Percentiles rank a stretch among this genome's conserved stretches.
phyloP scores from a whole-genome alignment of 305 asterid species.

The Fraxinus latifolia region DNA sequence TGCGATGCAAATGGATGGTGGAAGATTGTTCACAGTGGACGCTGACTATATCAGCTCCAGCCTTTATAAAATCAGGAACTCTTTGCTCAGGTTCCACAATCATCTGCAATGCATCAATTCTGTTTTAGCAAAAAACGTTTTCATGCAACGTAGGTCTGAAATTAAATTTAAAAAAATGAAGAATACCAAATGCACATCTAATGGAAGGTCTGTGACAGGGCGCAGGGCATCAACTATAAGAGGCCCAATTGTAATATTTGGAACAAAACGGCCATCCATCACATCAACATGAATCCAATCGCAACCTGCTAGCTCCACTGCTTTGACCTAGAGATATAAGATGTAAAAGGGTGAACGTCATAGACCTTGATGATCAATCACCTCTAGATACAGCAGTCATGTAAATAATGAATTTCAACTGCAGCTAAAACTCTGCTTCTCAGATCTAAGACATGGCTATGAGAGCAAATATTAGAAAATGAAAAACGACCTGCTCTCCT shows the following conservation, averaged over 20 bases:
- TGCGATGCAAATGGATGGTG: conserved; percentile 96
- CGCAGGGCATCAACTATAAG: conserved; percentile 88
- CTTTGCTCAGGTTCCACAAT: conserved; percentile 98
- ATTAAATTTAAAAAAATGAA: conserved; percentile 10
- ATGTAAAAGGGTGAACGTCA: conserved; percentile 6
- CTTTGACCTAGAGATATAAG: conserved; percentile 68
- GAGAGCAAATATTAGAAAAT: conserved; percentile 3
- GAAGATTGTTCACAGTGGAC: conserved; percentile 97
- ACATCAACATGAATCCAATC: conserved; percentile 99
- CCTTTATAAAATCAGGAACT: conserved; percentile 93
- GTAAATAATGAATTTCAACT: conserved; percentile 5
- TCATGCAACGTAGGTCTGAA: conserved; percentile 17
- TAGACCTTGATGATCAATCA: not conserved
- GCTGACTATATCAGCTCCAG: conserved; percentile 97
- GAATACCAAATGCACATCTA: conserved; percentile 97
- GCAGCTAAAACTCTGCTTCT: not conserved
- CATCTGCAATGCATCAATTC: conserved; percentile 68
- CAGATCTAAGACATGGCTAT: not conserved
- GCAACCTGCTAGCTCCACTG: conserved; percentile 95
- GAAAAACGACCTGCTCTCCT: conserved; percentile 83
- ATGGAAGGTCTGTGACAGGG: conserved; percentile 93
- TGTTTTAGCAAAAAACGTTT: conserved; percentile 28
- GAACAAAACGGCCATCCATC: conserved; percentile 98
- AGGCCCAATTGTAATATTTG: conserved; percentile 97
- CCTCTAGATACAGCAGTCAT: conserved; percentile 7